Base-by-base conservation (phyloP, 2,329 filamentous ascomycete species). In the Penicillium sp. region DNA sequence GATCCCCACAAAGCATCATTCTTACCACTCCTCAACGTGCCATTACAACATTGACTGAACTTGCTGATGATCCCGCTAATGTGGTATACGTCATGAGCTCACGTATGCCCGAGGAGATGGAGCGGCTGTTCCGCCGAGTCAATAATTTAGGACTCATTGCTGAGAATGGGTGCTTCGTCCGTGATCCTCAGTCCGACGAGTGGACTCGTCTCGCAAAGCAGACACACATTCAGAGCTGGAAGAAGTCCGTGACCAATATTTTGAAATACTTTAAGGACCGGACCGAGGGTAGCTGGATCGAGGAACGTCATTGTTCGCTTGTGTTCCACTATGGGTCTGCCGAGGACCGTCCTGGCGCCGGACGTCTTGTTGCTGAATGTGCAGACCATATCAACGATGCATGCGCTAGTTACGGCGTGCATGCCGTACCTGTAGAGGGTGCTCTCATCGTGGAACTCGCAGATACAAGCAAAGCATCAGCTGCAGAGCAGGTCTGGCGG, bases 361-460 rank as follows among this genome's bases (percentile, higher is more conserved):
- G 84, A 56, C 87, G 91, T 21, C 89, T 93, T 67, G 93, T 92
- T 0, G 90, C 89, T 21, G 93, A 98, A 71, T 96, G 92, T 69
- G 91, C 91, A 0, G 93, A 90, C 60, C 93, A 97, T 68, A 95
- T 98, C 80, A 98, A 98, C 70, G 93, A 96, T 70, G 90, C 91
- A 0, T 96, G 92, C 71, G 88, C 91, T 70, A 85, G 84, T 54
- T 90, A 96, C 74, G 84, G 87, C 31, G 89, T 98, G 4, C 91
- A 92, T 69, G 93, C 93, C 5, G 85, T 96, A 19, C 88, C 90
- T 1, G 80, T 91, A 14, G 90, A 95, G 55, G 87, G 90, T 31
- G 89, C 87, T 43, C 87, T 98, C 50, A 82, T 93, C 11, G 91
- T 97, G 16, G 93, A 96, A 72, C 89, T 91, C 5, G 83, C 89